phyloP scores from a whole-genome alignment of 2,329 filamentous ascomycete genomes.

The Calonectria fujianensis region DNA sequence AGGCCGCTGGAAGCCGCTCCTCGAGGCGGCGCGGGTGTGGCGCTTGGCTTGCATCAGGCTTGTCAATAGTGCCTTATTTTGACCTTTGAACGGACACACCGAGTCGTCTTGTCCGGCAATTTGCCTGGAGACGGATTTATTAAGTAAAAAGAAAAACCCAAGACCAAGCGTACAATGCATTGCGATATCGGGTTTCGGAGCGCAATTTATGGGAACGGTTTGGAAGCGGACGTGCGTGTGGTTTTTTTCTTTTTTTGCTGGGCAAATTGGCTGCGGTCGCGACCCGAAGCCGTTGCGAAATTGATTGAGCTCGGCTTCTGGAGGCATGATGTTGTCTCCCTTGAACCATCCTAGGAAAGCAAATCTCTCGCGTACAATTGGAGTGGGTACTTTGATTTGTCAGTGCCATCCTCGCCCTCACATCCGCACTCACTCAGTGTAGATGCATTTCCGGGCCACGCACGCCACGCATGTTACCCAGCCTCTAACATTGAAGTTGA shows the following conservation, averaged over 20 bases:
- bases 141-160: background rate
- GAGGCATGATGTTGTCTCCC: background rate
- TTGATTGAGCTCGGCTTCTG: background rate
- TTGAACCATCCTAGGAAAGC: constrained; percentile 5
- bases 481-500: too few species aligned
- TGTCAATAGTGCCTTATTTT: constrained; percentile 29
- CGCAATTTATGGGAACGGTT: too few species aligned
- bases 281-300: background rate
- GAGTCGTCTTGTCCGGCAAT: background rate
- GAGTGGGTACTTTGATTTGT: constrained; percentile 15
- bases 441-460: constrained; percentile 51
- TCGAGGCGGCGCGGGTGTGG: constrained; percentile 21
- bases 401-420: constrained; percentile 20
- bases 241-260: background rate
- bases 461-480: too few species aligned
- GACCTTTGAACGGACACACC: background rate
- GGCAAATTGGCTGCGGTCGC: background rate
- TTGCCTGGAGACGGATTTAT: background rate
- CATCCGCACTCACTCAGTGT: background rate
- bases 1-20: constrained; percentile 26
- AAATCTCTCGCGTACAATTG: constrained; percentile 9
- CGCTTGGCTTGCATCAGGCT: constrained; percentile 14
- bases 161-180: background rate
- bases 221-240: background rate
- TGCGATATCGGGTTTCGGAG: background rate